phyloP scores from a whole-genome alignment of 1,284 basidiomycete species.

The Taiwanofungus camphoratus region DNA sequence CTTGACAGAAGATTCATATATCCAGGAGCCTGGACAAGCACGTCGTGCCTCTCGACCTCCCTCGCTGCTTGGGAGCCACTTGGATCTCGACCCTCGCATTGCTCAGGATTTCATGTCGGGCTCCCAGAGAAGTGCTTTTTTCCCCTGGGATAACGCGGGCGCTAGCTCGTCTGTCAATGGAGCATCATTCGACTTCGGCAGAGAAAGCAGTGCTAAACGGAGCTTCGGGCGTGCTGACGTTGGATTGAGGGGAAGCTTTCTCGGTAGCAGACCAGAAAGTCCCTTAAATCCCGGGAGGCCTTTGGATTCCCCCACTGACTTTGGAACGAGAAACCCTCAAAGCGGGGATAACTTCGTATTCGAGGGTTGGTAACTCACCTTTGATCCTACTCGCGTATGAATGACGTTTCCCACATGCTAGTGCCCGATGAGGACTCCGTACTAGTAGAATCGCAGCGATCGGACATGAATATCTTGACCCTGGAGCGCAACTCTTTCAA shows the following conservation, averaged over 20 bases:
- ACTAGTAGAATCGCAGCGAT: constrained; percentile 42
- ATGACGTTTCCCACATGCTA: constrained; percentile 22
- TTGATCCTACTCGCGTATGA: constrained; percentile 2
- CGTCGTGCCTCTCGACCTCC: constrained; percentile 52
- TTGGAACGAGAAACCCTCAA: constrained; percentile 32
- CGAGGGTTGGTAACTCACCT: constrained; percentile 39
- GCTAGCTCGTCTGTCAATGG: constrained; percentile 49
- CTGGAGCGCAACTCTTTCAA: constrained; percentile 72
- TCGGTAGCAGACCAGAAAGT: constrained; percentile 38
- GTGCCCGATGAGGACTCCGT: constrained; percentile 31
- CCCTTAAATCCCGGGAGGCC: constrained; percentile 37
- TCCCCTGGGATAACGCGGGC: constrained; percentile 79
- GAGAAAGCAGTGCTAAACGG: constrained; percentile 36
- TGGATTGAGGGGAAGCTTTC: constrained; percentile 47
- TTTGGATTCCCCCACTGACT: constrained; percentile 44
- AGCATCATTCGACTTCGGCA: constrained; percentile 33
- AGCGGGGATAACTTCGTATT: constrained; percentile 60
- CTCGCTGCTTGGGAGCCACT: constrained; percentile 41
- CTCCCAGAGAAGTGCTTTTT: constrained; percentile 64
- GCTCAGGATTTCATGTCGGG: constrained; percentile 32
- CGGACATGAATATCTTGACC: constrained; percentile 48
- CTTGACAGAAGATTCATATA: constrained; percentile 6
- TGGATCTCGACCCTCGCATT: constrained; percentile 37
- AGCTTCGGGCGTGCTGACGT: constrained; percentile 48
- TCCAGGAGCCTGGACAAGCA: constrained; percentile 73